A percentile compares a stretch with the other conserved stretches of the same genome.
phyloP scores from a whole-genome alignment of 2,329 filamentous ascomycete genomes.

The Cercospora beticola region DNA sequence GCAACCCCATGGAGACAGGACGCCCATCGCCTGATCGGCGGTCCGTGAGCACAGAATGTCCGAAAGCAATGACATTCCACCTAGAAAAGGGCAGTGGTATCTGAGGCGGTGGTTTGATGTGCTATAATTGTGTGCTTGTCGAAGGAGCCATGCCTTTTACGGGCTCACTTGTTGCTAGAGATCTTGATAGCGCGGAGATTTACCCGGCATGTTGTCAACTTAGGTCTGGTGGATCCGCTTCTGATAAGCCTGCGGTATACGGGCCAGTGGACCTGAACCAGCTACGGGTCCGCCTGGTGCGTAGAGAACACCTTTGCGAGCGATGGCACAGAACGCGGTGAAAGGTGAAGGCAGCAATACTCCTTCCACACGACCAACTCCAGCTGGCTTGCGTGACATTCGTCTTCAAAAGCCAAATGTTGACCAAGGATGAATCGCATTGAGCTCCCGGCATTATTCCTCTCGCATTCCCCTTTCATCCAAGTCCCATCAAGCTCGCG shows the following conservation, averaged over 20 bases:
- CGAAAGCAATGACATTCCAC: not conserved
- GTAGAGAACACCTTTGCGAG: not conserved
- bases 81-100: not conserved
- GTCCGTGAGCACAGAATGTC: not conserved
- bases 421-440: not conserved
- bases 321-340: not conserved
- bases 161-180: not conserved
- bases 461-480: not conserved
- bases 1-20: not conserved
- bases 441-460: not conserved
- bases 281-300: not conserved
- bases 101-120: not conserved
- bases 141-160: not conserved
- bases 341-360: not conserved
- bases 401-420: not conserved
- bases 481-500: not conserved
- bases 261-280: not conserved
- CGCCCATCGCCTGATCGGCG: not conserved
- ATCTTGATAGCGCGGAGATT: not conserved
- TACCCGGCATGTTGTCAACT: not conserved
- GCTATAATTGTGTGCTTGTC: not conserved
- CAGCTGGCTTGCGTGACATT: not conserved
- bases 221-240: not conserved
- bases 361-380: not conserved
- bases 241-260: not conserved